These are phyloP conservation scores for Coemansia sp. DNA, from an alignment of 192 early-diverging fungal genomes.

Conservation along the genomic window DNA sequence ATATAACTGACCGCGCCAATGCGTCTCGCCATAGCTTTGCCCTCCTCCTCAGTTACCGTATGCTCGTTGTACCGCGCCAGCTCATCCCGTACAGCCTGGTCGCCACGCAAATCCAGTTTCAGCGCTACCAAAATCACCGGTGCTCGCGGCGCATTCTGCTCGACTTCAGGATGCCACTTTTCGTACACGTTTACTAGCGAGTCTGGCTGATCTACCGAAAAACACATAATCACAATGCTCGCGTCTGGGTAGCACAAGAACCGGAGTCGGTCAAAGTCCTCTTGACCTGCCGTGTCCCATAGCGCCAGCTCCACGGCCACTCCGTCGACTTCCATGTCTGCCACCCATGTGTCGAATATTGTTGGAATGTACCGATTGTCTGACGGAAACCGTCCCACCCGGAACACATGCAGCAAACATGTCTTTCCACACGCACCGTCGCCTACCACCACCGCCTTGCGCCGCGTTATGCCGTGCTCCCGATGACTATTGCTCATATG, in stretches of 20 bases:
- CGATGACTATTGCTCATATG: slow-evolving; percentile 1
- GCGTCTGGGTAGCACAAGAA: slow-evolving; percentile 91
- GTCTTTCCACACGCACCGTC: slow-evolving; percentile 95
- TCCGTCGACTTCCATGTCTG: slow-evolving; percentile 84
- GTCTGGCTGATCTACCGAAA: slow-evolving; percentile 79
- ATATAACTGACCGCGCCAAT: slow-evolving; percentile 80
- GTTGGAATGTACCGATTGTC: slow-evolving; percentile 82
- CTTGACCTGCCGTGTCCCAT: slow-evolving; percentile 98
- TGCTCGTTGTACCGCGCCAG: slow-evolving; percentile 38
- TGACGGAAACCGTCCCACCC: slow-evolving; percentile 78
- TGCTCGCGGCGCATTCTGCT: slow-evolving; percentile 19
- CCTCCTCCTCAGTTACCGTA: slow-evolving; percentile 58
- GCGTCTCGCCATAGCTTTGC: slow-evolving; percentile 60
- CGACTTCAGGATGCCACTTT: slow-evolving; percentile 45
- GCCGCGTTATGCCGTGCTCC: slow-evolving; percentile 15
- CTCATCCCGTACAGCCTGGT: slow-evolving; percentile 23
- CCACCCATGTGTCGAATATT: slow-evolving; percentile 92
- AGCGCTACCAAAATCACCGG: slow-evolving; percentile 40
- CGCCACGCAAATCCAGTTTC: slow-evolving; percentile 52
- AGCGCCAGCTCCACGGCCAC: slow-evolving; percentile 77
- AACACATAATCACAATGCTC: slow-evolving; percentile 93
- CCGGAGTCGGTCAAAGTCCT: slow-evolving; percentile 95
- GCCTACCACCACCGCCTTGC: slow-evolving; percentile 89
- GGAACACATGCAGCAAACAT: slow-evolving; percentile 82
- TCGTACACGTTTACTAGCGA: slow-evolving; percentile 76